Evolutionary conservation across 148 eudicot genomes (phyloP), one percentile per base, ranked within the genome.

Genomic region (Heliosperma pusillum): DNA sequence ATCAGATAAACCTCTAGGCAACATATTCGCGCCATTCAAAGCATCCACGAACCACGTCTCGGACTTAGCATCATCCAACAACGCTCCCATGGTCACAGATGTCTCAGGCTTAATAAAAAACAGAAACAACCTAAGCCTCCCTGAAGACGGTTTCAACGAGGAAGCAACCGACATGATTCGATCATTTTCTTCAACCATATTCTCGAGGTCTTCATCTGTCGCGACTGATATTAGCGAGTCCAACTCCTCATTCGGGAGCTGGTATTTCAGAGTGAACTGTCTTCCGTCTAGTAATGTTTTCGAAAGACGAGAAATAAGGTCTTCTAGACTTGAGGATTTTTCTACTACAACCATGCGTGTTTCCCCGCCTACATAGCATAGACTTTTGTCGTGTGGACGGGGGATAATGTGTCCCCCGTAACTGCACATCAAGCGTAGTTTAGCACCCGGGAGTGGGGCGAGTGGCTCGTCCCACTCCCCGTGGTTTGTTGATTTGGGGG

Each of bases 321-420:
- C 86, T 0, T 85, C 5, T 1, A 92, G 88, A 6, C 88, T 60
- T 19, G 91, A 70, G 52, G 74, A 79, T 65, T 93, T 82, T 58
- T 92, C 93, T 6, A 86, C 76, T 5, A 82, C 86, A 3, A 92
- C 84, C 64, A 92, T 88, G 44, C 97, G 88, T 10, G 96, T 92
- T 33, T 88, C 97, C 2, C 97, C 97, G 10, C 97, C 93, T 1
- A 92, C 80, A 78, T 92, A 92, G 76, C 90, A 82, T n/a, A 92
- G 87, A 52, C 86, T 70, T 74, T 86, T 90, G 82, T 92, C 90
- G 70, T 90, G 90, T 1, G 96, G 97, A 0, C 93, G 88, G 52
- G 97, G 97, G 75, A 89, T 80, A 8, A 91, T 91, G 84, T 88
- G 93, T 20, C 97, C 97, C 2, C 97, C 94, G 77, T 87, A 92